Conservation (phyloP, 129 eudicot species). For the Ambrosia trifida region DNA sequence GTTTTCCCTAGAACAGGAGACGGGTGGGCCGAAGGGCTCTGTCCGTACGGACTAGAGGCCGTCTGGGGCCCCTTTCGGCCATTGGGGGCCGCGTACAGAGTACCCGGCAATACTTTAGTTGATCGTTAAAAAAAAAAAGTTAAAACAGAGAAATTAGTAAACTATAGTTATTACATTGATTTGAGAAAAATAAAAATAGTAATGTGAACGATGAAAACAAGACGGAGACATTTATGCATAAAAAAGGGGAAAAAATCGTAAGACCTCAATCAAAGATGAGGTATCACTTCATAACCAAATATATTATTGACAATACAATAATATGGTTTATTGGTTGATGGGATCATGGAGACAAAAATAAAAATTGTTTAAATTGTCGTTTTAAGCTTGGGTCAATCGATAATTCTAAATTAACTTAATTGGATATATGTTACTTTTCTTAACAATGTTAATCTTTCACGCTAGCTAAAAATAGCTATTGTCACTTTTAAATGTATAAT, state of each 20-base stretch:
- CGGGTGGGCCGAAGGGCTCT: no score
- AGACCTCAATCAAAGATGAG: constrained; percentile 17
- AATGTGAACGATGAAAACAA: not conserved
- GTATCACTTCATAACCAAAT: constrained; percentile 13
- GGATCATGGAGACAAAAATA: constrained; percentile 47
- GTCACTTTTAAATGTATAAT: no score
- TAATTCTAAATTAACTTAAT: not conserved
- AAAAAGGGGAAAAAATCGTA: not conserved
- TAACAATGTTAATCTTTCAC: not conserved
- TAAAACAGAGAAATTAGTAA: not conserved
- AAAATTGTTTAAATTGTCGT: not conserved
- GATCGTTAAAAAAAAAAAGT: no score
- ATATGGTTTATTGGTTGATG: constrained; percentile 31
- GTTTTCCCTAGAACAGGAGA: no score
- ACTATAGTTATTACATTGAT: no score
- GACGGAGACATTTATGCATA: not conserved
- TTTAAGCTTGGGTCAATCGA: not conserved
- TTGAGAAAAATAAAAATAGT: not conserved
- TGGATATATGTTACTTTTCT: not conserved
- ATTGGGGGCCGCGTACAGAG: no score
- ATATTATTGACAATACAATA: not conserved
- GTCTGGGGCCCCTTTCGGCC: no score
- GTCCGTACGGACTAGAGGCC: no score
- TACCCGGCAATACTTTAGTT: no score
- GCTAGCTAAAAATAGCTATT: not conserved